Base-by-base conservation (phyloP, 1,284 basidiomycete genomes). In the Fistulina hepatica region DNA sequence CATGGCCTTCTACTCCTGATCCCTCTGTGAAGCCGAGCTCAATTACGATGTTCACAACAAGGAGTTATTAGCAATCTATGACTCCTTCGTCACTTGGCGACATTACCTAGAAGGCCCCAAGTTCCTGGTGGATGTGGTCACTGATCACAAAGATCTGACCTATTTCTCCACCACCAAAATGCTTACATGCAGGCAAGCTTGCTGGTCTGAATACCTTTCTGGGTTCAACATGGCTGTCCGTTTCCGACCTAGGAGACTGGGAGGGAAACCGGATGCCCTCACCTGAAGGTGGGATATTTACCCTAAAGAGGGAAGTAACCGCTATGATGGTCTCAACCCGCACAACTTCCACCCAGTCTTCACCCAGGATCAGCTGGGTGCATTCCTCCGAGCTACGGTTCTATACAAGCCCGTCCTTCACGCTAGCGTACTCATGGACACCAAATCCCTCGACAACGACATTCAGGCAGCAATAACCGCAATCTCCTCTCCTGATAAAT, bases 31-130 rank as follows among this genome's bases (percentile, higher is more conserved):
- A 0, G 45, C 60, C 0, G 59, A 71, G 41, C 39, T 53, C 7
- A 69, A 69, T 42, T 69, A 66, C 45, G 50, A 55, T 12, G 54
- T 57, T n/a, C 55, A 64, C 40, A 54, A 67, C 47, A 61, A 66
- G 42, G 63, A 67, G 45, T 37, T 66, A 0, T 44, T 60, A 0
- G 54, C 56, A 1, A 58, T 64, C 27, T 49, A 59, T 16, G 42
- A 52, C 7, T 23, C 49, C 6, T 51, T 54, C 31, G 26, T 26
- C 8, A 34, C 37, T 5, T 49, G 42, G 44, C 35, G 34, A 9
- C 40, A 41, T 16, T 52, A 47, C 30, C 36, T 52, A 4, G 44
- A 46, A 21, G 40, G 40, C 2, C 15, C 36, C 6, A 17, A 9
- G 10, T 23, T 22, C 11, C 26, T 28, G 6, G 19, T 52, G 21